These are phyloP conservation scores for Rhizopus delemar DNA, from an alignment of 371 early-diverging fungal genomes.

Conservation along the genomic window DNA sequence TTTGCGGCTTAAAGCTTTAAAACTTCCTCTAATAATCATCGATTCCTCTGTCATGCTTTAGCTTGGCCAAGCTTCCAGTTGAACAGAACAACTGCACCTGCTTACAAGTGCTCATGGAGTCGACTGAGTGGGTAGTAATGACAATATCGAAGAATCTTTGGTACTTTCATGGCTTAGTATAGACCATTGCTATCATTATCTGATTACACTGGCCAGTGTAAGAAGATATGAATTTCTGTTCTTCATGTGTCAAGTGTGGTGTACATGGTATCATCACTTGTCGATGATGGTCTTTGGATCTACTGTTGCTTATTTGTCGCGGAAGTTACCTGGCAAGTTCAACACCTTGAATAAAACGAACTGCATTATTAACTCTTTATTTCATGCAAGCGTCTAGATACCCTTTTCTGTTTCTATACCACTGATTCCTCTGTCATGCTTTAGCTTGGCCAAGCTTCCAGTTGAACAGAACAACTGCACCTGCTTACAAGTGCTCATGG, in stretches of 20 bases:
- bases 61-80: slow-evolving; percentile 4
- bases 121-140: slow-evolving; percentile 5
- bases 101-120: neutral
- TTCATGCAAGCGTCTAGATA: too few relatives aligned
- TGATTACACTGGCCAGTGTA: neutral
- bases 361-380: too few relatives aligned
- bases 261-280: neutral
- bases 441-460: slow-evolving; percentile 5
- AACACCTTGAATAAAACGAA: too few relatives aligned
- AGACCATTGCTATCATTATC: neutral
- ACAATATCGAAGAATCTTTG: neutral
- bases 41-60: slow-evolving; percentile 8
- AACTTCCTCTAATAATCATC: neutral
- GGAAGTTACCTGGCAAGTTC: neutral
- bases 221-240: slow-evolving; percentile 6
- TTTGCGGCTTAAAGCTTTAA: too few relatives aligned
- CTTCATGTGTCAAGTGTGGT: slow-evolving; percentile 2
- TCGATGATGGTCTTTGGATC: neutral
- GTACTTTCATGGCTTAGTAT: neutral
- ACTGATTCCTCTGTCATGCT: too few relatives aligned
- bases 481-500: neutral
- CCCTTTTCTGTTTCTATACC: too few relatives aligned
- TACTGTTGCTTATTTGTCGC: neutral
- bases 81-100: slow-evolving; percentile 5
- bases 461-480: slow-evolving; percentile 6